Base-by-base conservation (phyloP, 208 protist genomes). In the Angomonas ambiguus region DNA sequence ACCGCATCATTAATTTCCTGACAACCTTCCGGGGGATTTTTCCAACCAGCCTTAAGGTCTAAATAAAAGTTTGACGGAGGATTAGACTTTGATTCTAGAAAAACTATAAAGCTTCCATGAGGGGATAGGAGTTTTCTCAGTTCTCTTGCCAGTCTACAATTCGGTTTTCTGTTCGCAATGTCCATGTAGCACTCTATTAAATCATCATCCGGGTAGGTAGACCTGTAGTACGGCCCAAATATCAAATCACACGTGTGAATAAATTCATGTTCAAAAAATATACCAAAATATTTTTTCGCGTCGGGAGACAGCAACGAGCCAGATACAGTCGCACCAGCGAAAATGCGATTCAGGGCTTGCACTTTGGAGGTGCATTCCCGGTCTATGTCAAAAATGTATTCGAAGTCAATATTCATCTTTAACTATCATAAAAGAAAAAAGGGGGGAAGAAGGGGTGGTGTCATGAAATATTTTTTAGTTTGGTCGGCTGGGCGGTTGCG, bases 61-160 rank as follows among this genome's bases (percentile, higher is more conserved):
- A 31, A 22, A 4, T 72, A 60, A 62, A 94, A 94, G 10, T 73
- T 77, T 0, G 75, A 57, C 30, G 77, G 63, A 42, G 85, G 83
- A 8, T 63, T 24, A 18, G 88, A 94, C 20, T 91, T 72, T 8
- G 85, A 76, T 38, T 94, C 85, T 1, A 94, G 41, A 5, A 89
- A 60, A 13, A 74, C 82, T 16, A 84, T 73, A 27, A 94, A 85
- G 13, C 71, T 53, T 2, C 76, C 74, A 33, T 74, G 80, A n/a
- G 88, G 88, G 42, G 83, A 68, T 62, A 94, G 69, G 32, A 89
- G 56, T n/a, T 78, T 62, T 56, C 84, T 83, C 27, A 94, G 69
- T 32, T 76, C 69, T 13, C 56, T 49, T 1, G 88, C 88, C 6
- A 85, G 63, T 49, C 69, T 65, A 30, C 81, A 72, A 22, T 87